A percentile compares a stretch with the other conserved stretches of the same genome.
These are phyloP conservation scores for Epichloe hybrida DNA, from an alignment of 2,329 filamentous ascomycete genomes.

Conservation along the genomic window DNA sequence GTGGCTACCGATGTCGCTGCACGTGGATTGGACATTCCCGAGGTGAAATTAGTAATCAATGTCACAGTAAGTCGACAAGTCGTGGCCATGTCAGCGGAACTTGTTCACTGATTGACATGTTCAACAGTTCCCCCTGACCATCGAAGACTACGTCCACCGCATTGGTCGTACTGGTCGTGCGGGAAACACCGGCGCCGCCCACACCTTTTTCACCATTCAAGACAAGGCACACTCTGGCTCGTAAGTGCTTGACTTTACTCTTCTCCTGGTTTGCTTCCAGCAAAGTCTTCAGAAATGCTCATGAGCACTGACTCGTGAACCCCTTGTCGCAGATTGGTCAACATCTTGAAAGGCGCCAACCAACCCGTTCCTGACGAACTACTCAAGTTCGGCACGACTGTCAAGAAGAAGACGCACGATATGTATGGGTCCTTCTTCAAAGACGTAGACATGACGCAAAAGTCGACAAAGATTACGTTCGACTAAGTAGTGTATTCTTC, in stretches of 20 bases:
- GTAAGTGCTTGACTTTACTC: conserved; percentile 37
- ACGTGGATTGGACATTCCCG: conserved; percentile 84
- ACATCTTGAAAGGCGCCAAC: conserved; percentile 85
- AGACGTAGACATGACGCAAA: conserved; percentile 70
- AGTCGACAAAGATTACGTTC: conserved; percentile 86
- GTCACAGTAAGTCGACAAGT: conserved; percentile 45
- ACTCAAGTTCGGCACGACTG: conserved; percentile 91
- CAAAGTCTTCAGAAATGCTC: neutral
- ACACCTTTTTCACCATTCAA: conserved; percentile 89
- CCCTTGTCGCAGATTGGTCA: conserved; percentile 53
- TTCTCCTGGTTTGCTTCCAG: neutral
- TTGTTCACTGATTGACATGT: conserved; percentile 10
- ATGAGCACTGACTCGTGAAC: neutral
- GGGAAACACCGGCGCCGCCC: conserved; percentile 74
- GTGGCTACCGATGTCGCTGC: conserved; percentile 96
- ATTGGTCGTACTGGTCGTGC: conserved; percentile 93
- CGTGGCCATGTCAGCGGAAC: neutral
- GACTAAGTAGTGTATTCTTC: conserved; percentile 32
- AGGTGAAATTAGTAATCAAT: conserved; percentile 90
- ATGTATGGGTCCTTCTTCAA: conserved; percentile 94
- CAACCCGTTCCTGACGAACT: conserved; percentile 83
- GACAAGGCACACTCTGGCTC: conserved; percentile 86
- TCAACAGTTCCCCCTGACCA: conserved; percentile 69
- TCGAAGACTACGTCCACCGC: conserved; percentile 94
- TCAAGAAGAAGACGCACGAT: conserved; percentile 97